Evolutionary conservation across 2,329 filamentous ascomycete genomes (phyloP), one percentile per base, ranked within the genome.

Genomic region (Pleurostoma richardsiae): DNA sequence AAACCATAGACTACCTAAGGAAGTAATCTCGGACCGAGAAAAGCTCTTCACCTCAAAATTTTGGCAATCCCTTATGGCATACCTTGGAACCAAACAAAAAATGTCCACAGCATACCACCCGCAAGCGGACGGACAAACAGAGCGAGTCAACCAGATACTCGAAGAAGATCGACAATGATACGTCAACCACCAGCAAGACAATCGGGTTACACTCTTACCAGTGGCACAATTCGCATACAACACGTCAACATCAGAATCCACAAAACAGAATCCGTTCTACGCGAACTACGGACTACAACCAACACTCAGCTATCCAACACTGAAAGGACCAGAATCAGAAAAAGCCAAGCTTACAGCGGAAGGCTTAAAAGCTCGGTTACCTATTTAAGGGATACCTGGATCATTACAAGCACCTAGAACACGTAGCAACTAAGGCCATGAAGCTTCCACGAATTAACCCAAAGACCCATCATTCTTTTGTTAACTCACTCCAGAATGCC

Each of bases 171-270:
- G 48, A 53, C 27, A 39, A 29, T 39, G 5, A 3, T 59, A 52
- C 31, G 29, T 55, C 26, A 53, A 53, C 33, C 52, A 50, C 45
- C 30, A 49, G 19, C 42, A 54, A 41, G 41, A 56, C 26, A 40
- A 57, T 29, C 55, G 27, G 53, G 48, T 52, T 29, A 29, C 46
- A 11, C 40, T 50, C n/a, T 42, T 54, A 31, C 46, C 41, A 30
- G 10, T 42, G 27, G 48, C 39, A 33, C 31, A 58, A 41, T 47
- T 56, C 5, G 47, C 48, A 26, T 56, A 54, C 33, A 53, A 58
- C 39, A 54, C 39, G 4, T 30, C 36, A 30, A n/a, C 30, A 2
- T 50, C 30, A 4, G 41, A 50, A 11, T 40, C 48, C 3, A 55
- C 51, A 5, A 50, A 51, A 10, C 19, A 51, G 10, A 44, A 43